Evolutionary conservation across 768 basidiomycete genomes (phyloP), one percentile per base, ranked within the genome.

Genomic region (Leccinum disarticulatum): DNA sequence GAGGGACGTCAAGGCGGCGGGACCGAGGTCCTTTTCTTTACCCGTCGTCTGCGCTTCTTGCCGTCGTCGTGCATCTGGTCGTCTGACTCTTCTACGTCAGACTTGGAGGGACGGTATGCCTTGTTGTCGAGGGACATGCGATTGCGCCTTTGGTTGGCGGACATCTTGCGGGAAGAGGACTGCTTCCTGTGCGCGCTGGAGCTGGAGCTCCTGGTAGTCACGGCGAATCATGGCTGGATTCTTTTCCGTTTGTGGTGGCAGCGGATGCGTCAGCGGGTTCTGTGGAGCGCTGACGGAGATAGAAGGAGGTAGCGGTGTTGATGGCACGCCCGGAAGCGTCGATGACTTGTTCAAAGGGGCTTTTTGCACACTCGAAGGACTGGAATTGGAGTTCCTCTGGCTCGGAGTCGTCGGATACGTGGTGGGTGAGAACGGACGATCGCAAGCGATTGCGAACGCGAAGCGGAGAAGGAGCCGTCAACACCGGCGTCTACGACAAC

Each of bases 51-150:
- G 70, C 80, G 80, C 68, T 79, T 80, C 65, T 77, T 79, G 59
- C 79, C 85, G 54, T 76, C 77, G 30, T 79, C 83, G 27, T 82
- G 83, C 33, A 81, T 79, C 52, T 83, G 82, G 53, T 87, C 85
- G 35, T 85, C 87, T 7, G 86, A 85, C 8, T 83, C 81, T 43
- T 91, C 90, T 35, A 83, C 64, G 63, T 89, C 88, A 8, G 86
- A 88, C 57, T 72, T 70, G 1, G 84, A 74, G 19, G 91, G 91
- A 55, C 82, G 82, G 66, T 93, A 94, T 1, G 91, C 91, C 70
- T 88, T 90, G 74, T 93, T 91, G 71, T 93, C 92, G 25, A 77
- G 67, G 0, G 88, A 88, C 61, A 91, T 90, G 33, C 87, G 83
- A 64, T 80, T 81, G 27, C 85, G 82, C 68, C 79, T 83, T 61